Base-by-base conservation (phyloP, 2,329 filamentous ascomycete species). In the Periconia digitata region DNA sequence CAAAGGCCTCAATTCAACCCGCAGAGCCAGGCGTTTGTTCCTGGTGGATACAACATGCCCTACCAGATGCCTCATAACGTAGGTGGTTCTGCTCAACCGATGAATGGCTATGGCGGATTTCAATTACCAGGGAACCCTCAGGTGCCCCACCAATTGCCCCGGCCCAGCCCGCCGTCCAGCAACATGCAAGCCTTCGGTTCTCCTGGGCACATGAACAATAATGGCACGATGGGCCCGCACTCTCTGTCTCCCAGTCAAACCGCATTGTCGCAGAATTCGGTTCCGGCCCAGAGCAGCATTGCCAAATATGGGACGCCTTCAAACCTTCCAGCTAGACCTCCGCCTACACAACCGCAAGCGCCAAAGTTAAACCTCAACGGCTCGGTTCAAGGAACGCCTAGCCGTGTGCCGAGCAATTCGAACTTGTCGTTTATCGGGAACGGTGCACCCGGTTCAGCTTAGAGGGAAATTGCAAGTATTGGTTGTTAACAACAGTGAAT, bases 1-100 rank as follows among this genome's bases (percentile, higher is more conserved):
- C 90, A 88, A 64, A 82, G 91, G 49, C 89, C 90, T 60, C 84
- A 87, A 12, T 96, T 97, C 75, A 96, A 96, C 66, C 92, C 92
- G 1, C 92, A 95, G 74, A 96, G 89, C 15, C 89, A 95, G 64
- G 89, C 92, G 0, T 96, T 97, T 70, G 83, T 96, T 20, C 92
- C 92, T 1, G 79, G 78, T 43, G 59, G 62, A 76, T 82, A 51
- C 22, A 63, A 63, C 35, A 59, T 59, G 49, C 60, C 64, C 6
- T 71, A 64, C 37, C 57, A 55, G n/a, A 66, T 66, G 60, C 64
- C 62, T 36, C 53, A 61, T 8, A 66, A 60, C 44, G 66, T 66
- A 59, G 49, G 53, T 22, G 60, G 56, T 58, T 63, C 67, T 8
- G 56, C 60, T 22, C 72, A 70, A 29, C 55, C 63, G 3, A 66